Base-by-base conservation (phyloP, 345 rosid genomes). In the Brassica carinata region DNA sequence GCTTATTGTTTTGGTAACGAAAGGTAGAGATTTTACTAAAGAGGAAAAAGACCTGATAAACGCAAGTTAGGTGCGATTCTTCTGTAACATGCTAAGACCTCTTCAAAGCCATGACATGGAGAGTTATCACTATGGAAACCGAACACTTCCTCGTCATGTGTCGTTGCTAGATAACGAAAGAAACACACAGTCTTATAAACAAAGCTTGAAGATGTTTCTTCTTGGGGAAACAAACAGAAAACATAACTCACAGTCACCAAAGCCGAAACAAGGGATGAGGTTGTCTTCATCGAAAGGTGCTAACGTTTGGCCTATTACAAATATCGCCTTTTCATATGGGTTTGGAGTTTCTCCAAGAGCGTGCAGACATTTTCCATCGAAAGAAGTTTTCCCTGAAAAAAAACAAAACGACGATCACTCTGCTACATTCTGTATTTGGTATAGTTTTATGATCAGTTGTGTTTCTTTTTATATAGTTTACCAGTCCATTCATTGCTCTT, bases 401-500 rank as follows among this genome's bases (percentile, higher is more conserved):
- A 55, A 55, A 55, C 61, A 55, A 3, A 59, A 67, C 11, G 2
- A 43, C 2, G 31, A 51, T 29, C 11, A 77, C 67, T 38, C 36
- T 57, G 58, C 6, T 58, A 75, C 14, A 75, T 67, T 26, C 71
- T 81, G 59, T 10, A 64, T 17, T 64, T 10, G 59, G 45, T 34
- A 70, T 19, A 19, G 4, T 13, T 3, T 36, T 10, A 38, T 19
- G 26, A n/a, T 34, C 67, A 61, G 5, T 8, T 51, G 29, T 63
- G 11, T 55, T 55, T 40, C 48, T 48, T 23, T 10, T 19, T 26
- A 0, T 69, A 14, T 40, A 81, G 38, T 27, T 63, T 81, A 91
- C 98, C 97, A 77, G 94, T 87, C 98, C 98, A 91, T 73, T 91
- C 97, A 67, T 94, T 94, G 91, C 98, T 94, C 83, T 89, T 89